These are phyloP conservation scores for Penicillium sp. DNA, from an alignment of 2,329 filamentous ascomycete genomes.

Conservation along the genomic window DNA sequence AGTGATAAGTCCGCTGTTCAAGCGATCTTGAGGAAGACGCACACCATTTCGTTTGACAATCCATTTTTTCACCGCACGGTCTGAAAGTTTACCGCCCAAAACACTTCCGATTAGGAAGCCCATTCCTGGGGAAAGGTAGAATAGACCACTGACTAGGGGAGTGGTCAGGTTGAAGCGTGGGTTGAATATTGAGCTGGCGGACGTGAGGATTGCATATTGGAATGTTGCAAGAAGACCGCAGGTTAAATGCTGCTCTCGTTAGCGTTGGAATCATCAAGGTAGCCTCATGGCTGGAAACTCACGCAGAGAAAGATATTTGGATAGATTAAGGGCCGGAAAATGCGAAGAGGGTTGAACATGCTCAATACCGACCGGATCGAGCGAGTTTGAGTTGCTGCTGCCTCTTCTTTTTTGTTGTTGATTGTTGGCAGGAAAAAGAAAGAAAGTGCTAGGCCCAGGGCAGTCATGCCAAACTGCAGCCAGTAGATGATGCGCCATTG, in stretches of 20 bases:
- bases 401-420: constrained; percentile 59
- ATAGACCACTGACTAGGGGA: constrained; percentile 66
- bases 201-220: constrained; percentile 67
- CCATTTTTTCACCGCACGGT: constrained; percentile 63
- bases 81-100: constrained; percentile 67
- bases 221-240: constrained; percentile 63
- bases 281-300: constrained; percentile 46
- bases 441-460: constrained; percentile 57
- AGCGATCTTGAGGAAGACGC: constrained; percentile 66
- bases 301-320: constrained; percentile 64
- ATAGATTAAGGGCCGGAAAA: constrained; percentile 62
- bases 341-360: constrained; percentile 62
- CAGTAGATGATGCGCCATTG: constrained; percentile 77
- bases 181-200: constrained; percentile 70
- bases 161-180: constrained; percentile 67
- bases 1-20: constrained; percentile 58
- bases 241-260: constrained; percentile 28
- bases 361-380: constrained; percentile 40
- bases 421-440: constrained; percentile 67
- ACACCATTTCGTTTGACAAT: constrained; percentile 57
- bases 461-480: constrained; percentile 69
- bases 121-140: constrained; percentile 70
- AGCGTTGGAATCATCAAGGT: background rate
- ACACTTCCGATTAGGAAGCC: constrained; percentile 69
- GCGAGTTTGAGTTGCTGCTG: constrained; percentile 42